These are phyloP conservation scores for Coemansia brasiliensis DNA, from an alignment of 192 early-diverging fungal genomes.

Conservation along the genomic window DNA sequence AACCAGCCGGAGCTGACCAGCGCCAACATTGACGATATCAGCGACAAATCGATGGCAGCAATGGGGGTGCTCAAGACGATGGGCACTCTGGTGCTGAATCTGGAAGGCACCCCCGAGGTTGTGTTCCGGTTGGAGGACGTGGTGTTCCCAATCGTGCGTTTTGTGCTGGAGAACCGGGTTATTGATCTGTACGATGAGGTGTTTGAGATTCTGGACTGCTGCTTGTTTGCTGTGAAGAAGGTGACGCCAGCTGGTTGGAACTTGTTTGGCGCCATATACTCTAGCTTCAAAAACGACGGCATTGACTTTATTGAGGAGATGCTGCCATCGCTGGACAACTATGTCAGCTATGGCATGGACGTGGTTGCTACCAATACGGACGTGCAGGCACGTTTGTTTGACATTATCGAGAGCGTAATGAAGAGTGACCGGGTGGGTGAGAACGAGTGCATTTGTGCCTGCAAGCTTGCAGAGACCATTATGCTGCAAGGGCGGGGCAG, in stretches of 20 bases:
- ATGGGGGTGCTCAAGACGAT: slow-evolving; percentile 90
- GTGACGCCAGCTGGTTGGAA: slow-evolving; percentile 85
- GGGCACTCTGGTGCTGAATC: slow-evolving; percentile 78
- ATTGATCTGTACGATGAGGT: slow-evolving; percentile 81
- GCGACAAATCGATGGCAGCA: slow-evolving; percentile 87
- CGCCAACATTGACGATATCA: slow-evolving; percentile 63
- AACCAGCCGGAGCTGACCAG: slow-evolving; percentile 43
- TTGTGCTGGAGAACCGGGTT: slow-evolving; percentile 70
- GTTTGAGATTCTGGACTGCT: slow-evolving; percentile 88
- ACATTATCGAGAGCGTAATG: slow-evolving; percentile 85
- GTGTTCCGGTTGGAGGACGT: slow-evolving; percentile 77
- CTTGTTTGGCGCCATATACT: slow-evolving; percentile 76
- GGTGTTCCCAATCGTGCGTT: slow-evolving; percentile 74
- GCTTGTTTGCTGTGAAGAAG: slow-evolving; percentile 78
- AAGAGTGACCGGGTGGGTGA: slow-evolving; percentile 75
- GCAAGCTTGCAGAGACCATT: slow-evolving; percentile 84
- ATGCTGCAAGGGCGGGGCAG: slow-evolving; percentile 81
- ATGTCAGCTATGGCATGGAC: slow-evolving; percentile 82
- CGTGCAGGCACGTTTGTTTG: slow-evolving; percentile 72
- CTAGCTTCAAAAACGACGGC: slow-evolving; percentile 76
- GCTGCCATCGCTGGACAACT: slow-evolving; percentile 89
- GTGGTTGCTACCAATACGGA: slow-evolving; percentile 67
- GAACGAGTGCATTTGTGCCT: slow-evolving; percentile 76
- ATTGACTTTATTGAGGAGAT: slow-evolving; percentile 91
- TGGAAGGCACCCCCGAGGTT: slow-evolving; percentile 81